Conservation (phyloP, 2,329 filamentous ascomycete species). For the Pseudogymnoascus sp. region DNA sequence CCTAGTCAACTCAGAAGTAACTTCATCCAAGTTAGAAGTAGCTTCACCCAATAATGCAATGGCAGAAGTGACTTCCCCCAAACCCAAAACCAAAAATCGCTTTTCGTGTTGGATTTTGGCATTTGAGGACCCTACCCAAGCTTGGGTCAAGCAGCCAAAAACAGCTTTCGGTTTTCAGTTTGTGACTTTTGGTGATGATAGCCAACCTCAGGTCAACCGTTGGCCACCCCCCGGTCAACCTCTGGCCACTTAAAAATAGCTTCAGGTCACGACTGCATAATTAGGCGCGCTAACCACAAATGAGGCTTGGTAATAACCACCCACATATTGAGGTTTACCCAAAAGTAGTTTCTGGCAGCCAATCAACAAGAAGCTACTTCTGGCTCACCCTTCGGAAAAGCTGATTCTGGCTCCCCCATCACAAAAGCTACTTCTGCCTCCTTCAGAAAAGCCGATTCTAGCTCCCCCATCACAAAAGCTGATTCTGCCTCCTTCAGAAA, state of each 20-base stretch:
- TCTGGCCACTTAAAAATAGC: neutral
- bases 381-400: neutral
- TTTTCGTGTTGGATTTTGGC: neutral
- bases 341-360: neutral
- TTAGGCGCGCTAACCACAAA: neutral
- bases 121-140: neutral
- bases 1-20: neutral
- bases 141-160: neutral
- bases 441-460: no score
- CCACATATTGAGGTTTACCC: neutral
- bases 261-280: neutral
- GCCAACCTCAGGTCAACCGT: neutral
- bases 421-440: no score
- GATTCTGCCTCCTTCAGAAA: no score
- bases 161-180: neutral
- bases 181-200: neutral
- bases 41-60: neutral
- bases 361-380: no score
- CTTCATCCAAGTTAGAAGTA: neutral
- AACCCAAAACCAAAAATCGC: no score
- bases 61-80: neutral
- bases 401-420: neutral
- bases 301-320: neutral
- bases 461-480: no score
- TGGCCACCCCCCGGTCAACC: neutral